Conservation (phyloP, 805 yeast genomes). For the Candida berthetii region DNA sequence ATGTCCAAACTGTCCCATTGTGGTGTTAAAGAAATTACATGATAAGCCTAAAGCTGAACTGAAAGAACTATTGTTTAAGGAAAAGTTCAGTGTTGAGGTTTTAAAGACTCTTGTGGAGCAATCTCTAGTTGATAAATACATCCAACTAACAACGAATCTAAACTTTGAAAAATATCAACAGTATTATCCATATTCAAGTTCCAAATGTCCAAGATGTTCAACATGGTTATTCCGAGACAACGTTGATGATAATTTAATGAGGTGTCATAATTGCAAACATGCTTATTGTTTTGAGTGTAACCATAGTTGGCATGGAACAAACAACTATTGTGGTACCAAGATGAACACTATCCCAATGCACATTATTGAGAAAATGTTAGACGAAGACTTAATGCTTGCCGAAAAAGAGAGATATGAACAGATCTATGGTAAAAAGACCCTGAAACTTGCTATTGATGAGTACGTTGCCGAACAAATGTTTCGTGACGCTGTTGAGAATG, state of each 20-base stretch:
- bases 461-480: slow-evolving; percentile 41
- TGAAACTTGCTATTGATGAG: slow-evolving; percentile 37
- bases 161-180: slow-evolving; percentile 37
- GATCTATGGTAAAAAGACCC: slow-evolving; percentile 37
- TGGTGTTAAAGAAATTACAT: slow-evolving; percentile 11
- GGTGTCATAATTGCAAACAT: slow-evolving; percentile 42
- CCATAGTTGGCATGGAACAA: slow-evolving; percentile 57
- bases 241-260: slow-evolving; percentile 37
- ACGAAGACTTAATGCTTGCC: slow-evolving; percentile 22
- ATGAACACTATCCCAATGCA: slow-evolving; percentile 22
- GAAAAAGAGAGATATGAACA: slow-evolving; percentile 28
- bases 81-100: slow-evolving; percentile 29
- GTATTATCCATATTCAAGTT: slow-evolving; percentile 41
- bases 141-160: slow-evolving; percentile 27
- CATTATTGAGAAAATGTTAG: slow-evolving; percentile 14
- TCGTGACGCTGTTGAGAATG: slow-evolving; percentile 33
- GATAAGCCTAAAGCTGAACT: slow-evolving; percentile 23
- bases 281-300: slow-evolving; percentile 53
- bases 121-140: slow-evolving; percentile 29
- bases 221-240: slow-evolving; percentile 41
- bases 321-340: slow-evolving; percentile 35
- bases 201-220: slow-evolving; percentile 48
- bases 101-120: slow-evolving; percentile 25
- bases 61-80: slow-evolving; percentile 31
- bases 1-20: slow-evolving; percentile 46